Base-by-base conservation (phyloP, 257 asterid species). In the Gardenia jasminoides region DNA sequence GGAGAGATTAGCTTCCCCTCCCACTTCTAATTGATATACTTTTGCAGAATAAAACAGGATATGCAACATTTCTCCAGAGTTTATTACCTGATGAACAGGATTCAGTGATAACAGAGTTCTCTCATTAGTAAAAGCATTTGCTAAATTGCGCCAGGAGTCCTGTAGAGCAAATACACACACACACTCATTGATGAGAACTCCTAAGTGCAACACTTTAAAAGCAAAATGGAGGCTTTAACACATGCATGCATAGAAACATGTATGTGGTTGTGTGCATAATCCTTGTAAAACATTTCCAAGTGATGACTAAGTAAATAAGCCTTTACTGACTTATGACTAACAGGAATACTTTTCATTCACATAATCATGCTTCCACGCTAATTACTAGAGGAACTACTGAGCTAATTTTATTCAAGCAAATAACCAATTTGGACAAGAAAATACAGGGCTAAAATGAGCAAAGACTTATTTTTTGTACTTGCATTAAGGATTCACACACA, bases 81-180 rank as follows among this genome's bases (percentile, higher is more conserved):
- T 72, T 41, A 15, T 68, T 90, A 95, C 99, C 96, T 95, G 99
- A 84, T 95, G 94, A 83, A 85, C 70, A 69, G 90, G 89, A 87
- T 88, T 88, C 79, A 95, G 79, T 33, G 94, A 86, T 84, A 93
- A 85, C 76, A 93, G 47, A 78, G 81, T 88, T 81, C 90, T 88
- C 76, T 93, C 98, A 82, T 87, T 93, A 17, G 90, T 86, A 85
- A 95, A 95, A 79, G 93, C 92, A 89, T 88, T 90, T 7, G 92
- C 98, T 65, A 95, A 82, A 76, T 84, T 86, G 72, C 84, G 85
- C 98, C 99, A 95, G 0, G 98, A 89, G 26, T 92, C 96, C 99
- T 95, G 89, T 86, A 86, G 43, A 79, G 80, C 30, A 67, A 81
- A 22, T 48, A 43, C 72, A 78, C 61, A 43, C n/a, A 36, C 10